phyloP scores from a whole-genome alignment of 2,329 filamentous ascomycete genomes.

The Elsinoe arachidis region DNA sequence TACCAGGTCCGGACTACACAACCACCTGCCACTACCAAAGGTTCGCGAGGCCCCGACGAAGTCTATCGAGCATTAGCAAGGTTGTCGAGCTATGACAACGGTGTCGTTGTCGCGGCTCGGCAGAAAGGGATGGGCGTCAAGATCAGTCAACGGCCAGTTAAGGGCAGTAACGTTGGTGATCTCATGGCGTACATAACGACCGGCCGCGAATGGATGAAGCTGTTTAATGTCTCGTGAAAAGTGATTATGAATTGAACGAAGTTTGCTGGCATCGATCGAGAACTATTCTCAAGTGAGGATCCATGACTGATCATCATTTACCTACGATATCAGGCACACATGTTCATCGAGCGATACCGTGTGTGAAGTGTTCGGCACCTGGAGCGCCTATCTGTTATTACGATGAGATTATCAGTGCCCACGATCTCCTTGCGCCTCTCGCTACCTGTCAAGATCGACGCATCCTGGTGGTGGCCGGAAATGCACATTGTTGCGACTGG shows the following conservation, averaged over 20 bases:
- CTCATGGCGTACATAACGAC: neutral
- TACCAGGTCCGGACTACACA: neutral
- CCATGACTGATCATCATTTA: too few relatives aligned
- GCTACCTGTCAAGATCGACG: too few relatives aligned
- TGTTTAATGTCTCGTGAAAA: neutral
- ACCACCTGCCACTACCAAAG: neutral
- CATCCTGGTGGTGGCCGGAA: too few relatives aligned
- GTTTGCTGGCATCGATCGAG: too few relatives aligned
- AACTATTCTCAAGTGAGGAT: too few relatives aligned
- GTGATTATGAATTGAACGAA: neutral
- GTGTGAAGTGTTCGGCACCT: too few relatives aligned
- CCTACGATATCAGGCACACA: too few relatives aligned
- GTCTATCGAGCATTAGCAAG: neutral
- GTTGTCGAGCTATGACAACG: neutral
- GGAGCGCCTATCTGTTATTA: too few relatives aligned
- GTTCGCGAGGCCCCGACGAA: neutral
- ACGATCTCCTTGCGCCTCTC: too few relatives aligned
- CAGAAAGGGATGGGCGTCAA: neutral
- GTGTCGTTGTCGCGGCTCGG: neutral
- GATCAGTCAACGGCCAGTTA: neutral
- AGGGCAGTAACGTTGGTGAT: neutral
- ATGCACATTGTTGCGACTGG: neutral
- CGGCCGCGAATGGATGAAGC: neutral
- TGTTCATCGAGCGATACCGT: too few relatives aligned
- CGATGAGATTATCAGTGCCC: too few relatives aligned